phyloP scores from a whole-genome alignment of 176 grass and related monocot genomes.

The Oryza meridionalis region DNA sequence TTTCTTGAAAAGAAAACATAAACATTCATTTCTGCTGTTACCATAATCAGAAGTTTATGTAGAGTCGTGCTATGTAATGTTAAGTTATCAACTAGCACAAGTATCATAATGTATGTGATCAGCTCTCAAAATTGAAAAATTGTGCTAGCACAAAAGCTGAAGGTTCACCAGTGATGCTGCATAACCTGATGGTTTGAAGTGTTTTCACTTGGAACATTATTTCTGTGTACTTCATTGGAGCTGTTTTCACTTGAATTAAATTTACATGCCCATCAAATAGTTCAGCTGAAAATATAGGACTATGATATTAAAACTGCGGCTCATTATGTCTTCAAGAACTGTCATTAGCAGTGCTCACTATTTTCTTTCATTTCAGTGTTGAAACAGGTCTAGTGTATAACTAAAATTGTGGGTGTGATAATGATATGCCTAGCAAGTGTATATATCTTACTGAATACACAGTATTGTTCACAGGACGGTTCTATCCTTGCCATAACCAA shows the following conservation, averaged over 20 bases:
- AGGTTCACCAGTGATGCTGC: not conserved
- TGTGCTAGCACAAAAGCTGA: not conserved
- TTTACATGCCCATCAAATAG: not conserved
- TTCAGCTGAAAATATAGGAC: not conserved
- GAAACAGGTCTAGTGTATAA: too few relatives aligned
- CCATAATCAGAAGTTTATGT: not conserved
- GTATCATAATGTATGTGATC: not conserved
- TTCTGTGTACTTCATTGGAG: not conserved
- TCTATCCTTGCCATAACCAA: slow-evolving; percentile 4
- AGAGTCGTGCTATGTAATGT: not conserved
- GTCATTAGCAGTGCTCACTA: too few relatives aligned
- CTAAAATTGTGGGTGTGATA: too few relatives aligned
- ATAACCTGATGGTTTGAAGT: not conserved
- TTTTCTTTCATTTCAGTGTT: too few relatives aligned
- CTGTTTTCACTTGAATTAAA: not conserved
- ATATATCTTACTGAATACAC: not conserved
- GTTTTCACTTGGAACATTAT: not conserved
- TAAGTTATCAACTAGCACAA: not conserved
- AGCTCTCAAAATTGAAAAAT: not conserved
- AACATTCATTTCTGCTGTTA: not conserved
- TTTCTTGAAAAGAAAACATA: not conserved
- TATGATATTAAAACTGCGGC: not conserved
- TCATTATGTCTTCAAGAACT: not conserved
- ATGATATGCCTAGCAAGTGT: too few relatives aligned
- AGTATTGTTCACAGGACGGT: slow-evolving; percentile 22